Percentiles rank a stretch among this genome's conserved stretches.
These are phyloP conservation scores for Epithele typhae DNA, from an alignment of 768 basidiomycete species.

Conservation along the genomic window DNA sequence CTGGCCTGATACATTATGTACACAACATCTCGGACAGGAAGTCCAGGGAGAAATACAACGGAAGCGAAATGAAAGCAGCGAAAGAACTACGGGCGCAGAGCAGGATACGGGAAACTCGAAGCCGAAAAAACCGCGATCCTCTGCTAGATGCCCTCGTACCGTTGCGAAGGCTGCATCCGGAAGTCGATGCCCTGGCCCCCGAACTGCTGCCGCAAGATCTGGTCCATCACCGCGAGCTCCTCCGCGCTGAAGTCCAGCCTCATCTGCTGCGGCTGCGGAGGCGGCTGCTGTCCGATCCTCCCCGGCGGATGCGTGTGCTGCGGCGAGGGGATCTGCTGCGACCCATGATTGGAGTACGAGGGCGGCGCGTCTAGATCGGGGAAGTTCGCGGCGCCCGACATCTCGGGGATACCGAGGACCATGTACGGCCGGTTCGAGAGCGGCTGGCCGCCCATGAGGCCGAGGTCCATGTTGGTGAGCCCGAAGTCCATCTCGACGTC, in stretches of 20 bases:
- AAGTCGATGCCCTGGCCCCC: neutral
- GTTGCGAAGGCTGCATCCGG: no score
- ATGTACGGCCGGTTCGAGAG: slow-evolving; percentile 37
- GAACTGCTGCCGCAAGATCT: slow-evolving; percentile 22
- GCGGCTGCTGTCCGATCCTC: neutral
- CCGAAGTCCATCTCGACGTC: slow-evolving; percentile 14
- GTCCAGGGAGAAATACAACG: no score
- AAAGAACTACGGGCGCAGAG: no score
- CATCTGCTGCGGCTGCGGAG: slow-evolving; percentile 10
- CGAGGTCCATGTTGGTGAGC: slow-evolving; percentile 23
- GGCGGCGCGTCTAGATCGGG: slow-evolving; percentile 16
- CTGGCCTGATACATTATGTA: no score
- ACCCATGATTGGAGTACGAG: slow-evolving; percentile 8
- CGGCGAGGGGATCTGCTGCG: neutral
- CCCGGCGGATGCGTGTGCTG: neutral
- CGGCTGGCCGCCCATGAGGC: slow-evolving; percentile 38
- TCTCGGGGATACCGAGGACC: slow-evolving; percentile 13
- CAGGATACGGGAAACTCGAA: no score
- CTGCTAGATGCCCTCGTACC: no score
- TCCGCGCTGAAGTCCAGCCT: slow-evolving; percentile 22
- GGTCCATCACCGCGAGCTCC: slow-evolving; percentile 26
- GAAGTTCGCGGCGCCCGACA: neutral
- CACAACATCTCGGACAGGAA: no score
- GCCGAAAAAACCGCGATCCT: no score
- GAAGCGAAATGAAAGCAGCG: no score